These are phyloP conservation scores for Cyclaneusma minus DNA, from an alignment of 2,329 filamentous ascomycete genomes.

Conservation along the genomic window DNA sequence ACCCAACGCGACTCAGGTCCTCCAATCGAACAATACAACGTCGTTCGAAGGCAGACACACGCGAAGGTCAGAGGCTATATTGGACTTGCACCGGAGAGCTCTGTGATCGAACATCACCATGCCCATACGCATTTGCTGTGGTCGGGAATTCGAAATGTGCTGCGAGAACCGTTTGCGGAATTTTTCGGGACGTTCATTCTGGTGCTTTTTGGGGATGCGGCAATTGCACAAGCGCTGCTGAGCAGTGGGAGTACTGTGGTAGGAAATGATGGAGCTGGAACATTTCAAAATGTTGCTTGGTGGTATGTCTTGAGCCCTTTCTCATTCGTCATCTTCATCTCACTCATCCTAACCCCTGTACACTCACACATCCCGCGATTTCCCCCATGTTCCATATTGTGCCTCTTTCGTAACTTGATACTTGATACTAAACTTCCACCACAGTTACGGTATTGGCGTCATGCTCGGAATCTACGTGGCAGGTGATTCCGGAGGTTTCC, in stretches of 20 bases:
- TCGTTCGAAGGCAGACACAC: no score
- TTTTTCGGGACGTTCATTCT: slow-evolving; percentile 55
- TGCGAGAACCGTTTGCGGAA: slow-evolving; percentile 47
- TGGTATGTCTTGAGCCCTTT: no score
- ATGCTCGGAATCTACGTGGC: slow-evolving; percentile 56
- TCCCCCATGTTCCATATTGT: background rate
- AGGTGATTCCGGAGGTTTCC: slow-evolving; percentile 49
- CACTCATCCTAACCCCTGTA: no score
- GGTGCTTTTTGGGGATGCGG: slow-evolving; percentile 55
- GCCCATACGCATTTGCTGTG: slow-evolving; percentile 27
- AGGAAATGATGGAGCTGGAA: no score
- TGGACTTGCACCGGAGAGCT: slow-evolving; percentile 4
- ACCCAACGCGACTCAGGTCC: no score
- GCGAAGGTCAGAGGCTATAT: no score
- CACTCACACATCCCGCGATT: background rate
- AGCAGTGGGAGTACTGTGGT: slow-evolving; percentile 18
- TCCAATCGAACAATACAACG: no score
- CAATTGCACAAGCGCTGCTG: slow-evolving; percentile 52
- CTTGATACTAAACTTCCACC: no score
- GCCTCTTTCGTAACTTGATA: background rate
- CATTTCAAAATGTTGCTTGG: no score
- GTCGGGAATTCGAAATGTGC: slow-evolving; percentile 32
- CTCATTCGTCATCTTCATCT: no score
- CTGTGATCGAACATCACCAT: slow-evolving; percentile 14
- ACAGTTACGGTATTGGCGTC: slow-evolving; percentile 36